Evolutionary conservation across 2,329 filamentous ascomycete species (phyloP), one percentile per base, ranked within the genome.

Genomic region (Escovopsis sp.): DNA sequence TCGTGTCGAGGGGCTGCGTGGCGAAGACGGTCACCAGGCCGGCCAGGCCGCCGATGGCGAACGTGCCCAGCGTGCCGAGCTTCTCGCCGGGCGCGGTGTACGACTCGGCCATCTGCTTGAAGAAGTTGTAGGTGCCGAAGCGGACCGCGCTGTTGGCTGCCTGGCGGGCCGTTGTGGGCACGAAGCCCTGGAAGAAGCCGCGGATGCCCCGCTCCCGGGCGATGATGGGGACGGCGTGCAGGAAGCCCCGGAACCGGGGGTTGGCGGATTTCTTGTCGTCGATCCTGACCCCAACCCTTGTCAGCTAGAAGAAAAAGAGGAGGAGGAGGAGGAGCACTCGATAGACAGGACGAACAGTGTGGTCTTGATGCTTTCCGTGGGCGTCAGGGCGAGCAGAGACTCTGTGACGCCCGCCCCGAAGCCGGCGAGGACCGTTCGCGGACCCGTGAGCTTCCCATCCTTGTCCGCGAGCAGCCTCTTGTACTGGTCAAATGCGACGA

Each of bases 351-450:
- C 49, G 42, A 59, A 83, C 74, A 98, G 68, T 52, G 93, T 93
- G 40, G 91, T 98, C 71, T 98, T 98, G 65, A 98, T 95, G 55
- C 85, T 93, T 66, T 98, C 91, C 45, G 93, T 95, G 0, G 91
- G 91, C 32, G 91, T 98, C 32, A 98, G 91, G 10, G 91, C 91
- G 3, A 98, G 67, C 41, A 95, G 66, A 4, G 85, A 93, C 67
- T 98, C 91, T 3, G 89, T 96, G 41, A 94, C 84, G 44, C 91
- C 91, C 8, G 91, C 91, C 45, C 89, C 85, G 57, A 98, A 94
- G 3, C 91, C 91, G 35, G 88, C 88, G 45, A 95, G 75, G 1
- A 96, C 91, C 2, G 89, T 96, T 50, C 82, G 75, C 12, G 89
- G 88, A 0, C 91, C 89, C 4, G 84, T 87, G 36, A 96, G 82